These are phyloP conservation scores for Helianthus annuus DNA, from an alignment of 129 eudicot genomes.

Conservation along the genomic window HanXRQr2.0-SUNRISE NC_035438.2:53733229-53733728, in stretches of 20 bases:
- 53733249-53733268: too few species aligned
- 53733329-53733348: constrained; percentile 71
- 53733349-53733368: constrained; percentile 68
- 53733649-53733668: constrained; percentile 96
- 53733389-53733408: constrained; percentile 90
- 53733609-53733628: not conserved
- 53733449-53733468: constrained; percentile 23
- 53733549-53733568: constrained; percentile 88
- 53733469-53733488: not conserved
- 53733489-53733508: not conserved
- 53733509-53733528: constrained; percentile 7
- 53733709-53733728: constrained; percentile 71
- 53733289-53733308: constrained; percentile 5
- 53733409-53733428: constrained; percentile 64
- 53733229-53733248: too few species aligned
- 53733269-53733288: not conserved
- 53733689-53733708: constrained; percentile 68
- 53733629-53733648: constrained; percentile 36
- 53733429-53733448: constrained; percentile 15
- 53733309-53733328: constrained; percentile 35
- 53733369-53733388: constrained; percentile 59
- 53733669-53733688: constrained; percentile 76
- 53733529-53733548: constrained; percentile 62
- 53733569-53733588: not conserved
- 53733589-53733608: not conserved